Evolutionary conservation across 768 basidiomycete genomes (phyloP).

Genomic region (Podaxis sp.): DNA sequence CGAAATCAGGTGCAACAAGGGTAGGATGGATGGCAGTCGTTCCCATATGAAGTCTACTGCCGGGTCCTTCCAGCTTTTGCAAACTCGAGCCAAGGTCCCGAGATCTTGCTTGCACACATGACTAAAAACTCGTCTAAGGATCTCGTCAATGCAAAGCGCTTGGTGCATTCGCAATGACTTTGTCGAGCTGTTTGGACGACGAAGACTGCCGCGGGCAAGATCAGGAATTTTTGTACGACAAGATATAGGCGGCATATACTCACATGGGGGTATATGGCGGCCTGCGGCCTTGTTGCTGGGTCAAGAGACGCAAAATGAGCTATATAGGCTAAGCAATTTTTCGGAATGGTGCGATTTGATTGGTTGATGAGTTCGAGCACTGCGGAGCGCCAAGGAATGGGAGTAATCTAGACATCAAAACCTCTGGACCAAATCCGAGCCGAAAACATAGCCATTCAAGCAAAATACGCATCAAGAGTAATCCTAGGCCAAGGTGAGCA

Average conservation of each 20-base stretch:
- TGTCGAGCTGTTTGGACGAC: not conserved
- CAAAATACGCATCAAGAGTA: not conserved
- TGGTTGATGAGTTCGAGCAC: not conserved
- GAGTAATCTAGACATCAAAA: not conserved
- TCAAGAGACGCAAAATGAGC: not conserved
- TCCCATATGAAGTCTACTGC: conserved; percentile 49
- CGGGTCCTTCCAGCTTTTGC: conserved; percentile 48
- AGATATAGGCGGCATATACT: not conserved
- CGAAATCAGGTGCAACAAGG: not conserved
- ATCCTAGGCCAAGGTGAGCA: not conserved
- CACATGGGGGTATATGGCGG: not conserved
- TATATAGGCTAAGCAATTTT: not conserved
- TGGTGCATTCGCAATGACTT: conserved; percentile 35
- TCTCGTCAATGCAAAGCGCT: conserved; percentile 49
- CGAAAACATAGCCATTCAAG: not conserved
- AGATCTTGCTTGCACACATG: conserved; percentile 30
- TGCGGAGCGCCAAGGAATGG: not conserved
- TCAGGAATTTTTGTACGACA: not conserved
- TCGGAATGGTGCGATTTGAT: conserved; percentile 7
- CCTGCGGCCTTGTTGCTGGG: not conserved
- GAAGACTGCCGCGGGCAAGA: not conserved
- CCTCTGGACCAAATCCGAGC: not conserved
- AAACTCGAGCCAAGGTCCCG: conserved; percentile 37
- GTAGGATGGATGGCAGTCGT: conserved; percentile 32
- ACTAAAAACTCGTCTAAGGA: conserved; percentile 43